These are phyloP conservation scores for Xylaria telfairii DNA, from an alignment of 495 filamentous ascomycete species.

Conservation along the genomic window DNA sequence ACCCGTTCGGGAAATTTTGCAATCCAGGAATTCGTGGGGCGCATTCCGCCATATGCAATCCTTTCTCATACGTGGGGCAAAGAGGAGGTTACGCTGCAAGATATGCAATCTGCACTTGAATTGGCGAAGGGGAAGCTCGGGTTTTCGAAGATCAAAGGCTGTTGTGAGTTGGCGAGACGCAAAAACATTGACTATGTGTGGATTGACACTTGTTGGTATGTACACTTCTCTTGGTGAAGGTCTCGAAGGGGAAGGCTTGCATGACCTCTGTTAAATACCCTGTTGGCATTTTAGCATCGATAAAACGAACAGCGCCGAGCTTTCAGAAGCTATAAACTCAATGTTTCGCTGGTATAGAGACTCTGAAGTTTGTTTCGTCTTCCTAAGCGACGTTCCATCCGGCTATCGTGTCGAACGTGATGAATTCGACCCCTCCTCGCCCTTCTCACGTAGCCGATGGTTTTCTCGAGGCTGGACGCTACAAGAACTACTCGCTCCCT, in stretches of 20 bases:
- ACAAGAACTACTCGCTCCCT: not conserved
- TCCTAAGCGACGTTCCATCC: not conserved
- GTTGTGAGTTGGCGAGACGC: not conserved
- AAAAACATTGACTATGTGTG: not conserved
- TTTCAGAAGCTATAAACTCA: constrained; percentile 3
- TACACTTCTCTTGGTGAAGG: not conserved
- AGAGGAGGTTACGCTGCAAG: constrained; percentile 22
- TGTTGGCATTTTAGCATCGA: not conserved
- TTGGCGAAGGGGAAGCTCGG: not conserved
- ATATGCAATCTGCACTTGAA: not conserved
- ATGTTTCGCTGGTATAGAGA: not conserved
- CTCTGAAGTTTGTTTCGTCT: not conserved
- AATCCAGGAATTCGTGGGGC: not conserved
- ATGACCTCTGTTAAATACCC: not conserved
- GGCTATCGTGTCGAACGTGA: not conserved
- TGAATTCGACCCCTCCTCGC: not conserved
- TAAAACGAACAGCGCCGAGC: not conserved
- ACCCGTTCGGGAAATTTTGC: not conserved
- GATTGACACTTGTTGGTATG: not conserved
- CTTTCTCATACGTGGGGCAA: constrained; percentile 27
- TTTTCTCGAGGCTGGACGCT: constrained; percentile 11
- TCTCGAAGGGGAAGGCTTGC: not conserved
- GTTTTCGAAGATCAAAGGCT: not conserved
- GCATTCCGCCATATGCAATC: constrained; percentile 15
- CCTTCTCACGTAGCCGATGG: not conserved